These are phyloP conservation scores for Nidularia pulvinata DNA, from an alignment of 768 basidiomycete genomes.

Conservation along the genomic window DNA sequence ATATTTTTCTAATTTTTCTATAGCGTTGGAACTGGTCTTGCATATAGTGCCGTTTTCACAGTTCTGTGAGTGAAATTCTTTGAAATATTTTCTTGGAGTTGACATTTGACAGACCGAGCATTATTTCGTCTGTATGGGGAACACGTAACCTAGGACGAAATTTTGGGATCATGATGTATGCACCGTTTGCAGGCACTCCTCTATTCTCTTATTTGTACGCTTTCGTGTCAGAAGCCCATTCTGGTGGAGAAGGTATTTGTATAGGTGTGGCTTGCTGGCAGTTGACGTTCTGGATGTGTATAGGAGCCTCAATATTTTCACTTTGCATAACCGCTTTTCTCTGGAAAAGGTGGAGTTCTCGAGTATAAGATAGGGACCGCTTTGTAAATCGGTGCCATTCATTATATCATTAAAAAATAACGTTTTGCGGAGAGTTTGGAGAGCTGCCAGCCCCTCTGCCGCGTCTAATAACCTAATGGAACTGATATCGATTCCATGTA, in stretches of 20 bases:
- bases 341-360: constrained; percentile 65
- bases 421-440: no score
- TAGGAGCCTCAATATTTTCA: constrained; percentile 40
- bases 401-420: neutral
- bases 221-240: constrained; percentile 55
- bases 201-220: constrained; percentile 82
- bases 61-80: constrained; percentile 50
- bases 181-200: constrained; percentile 75
- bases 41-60: constrained; percentile 73
- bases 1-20: constrained; percentile 4
- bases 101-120: constrained; percentile 47
- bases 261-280: constrained; percentile 63
- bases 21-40: constrained; percentile 65
- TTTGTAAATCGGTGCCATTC: neutral
- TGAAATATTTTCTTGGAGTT: neutral
- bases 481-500: no score
- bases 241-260: constrained; percentile 44
- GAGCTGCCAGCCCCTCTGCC: no score
- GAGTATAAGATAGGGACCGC: constrained; percentile 31
- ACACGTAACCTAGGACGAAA: constrained; percentile 70
- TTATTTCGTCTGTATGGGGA: constrained; percentile 76
- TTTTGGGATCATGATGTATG: constrained; percentile 73
- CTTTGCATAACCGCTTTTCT: constrained; percentile 43
- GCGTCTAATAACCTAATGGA: no score
- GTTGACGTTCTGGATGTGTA: constrained; percentile 59